These are phyloP conservation scores for Debaryomyces subglobosus DNA, from an alignment of 1,139 yeast species.

Conservation along the genomic window DNA sequence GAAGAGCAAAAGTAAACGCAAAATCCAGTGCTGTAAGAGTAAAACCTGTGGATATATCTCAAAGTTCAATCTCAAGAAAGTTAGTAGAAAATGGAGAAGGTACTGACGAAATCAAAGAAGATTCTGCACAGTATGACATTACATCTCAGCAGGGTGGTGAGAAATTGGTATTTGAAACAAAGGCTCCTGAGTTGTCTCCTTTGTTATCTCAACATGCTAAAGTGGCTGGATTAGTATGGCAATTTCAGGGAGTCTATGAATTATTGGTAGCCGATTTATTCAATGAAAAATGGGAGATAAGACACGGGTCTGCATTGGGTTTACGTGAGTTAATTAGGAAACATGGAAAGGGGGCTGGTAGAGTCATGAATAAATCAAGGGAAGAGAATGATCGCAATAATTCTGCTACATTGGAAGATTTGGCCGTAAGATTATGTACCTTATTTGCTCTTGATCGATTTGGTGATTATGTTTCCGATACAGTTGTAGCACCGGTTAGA, in stretches of 20 bases:
- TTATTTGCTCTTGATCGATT: slow-evolving; percentile 91
- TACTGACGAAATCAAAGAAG: slow-evolving; percentile 18
- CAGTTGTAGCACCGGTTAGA: slow-evolving; percentile 97
- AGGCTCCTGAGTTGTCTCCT: slow-evolving; percentile 68
- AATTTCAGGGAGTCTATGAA: slow-evolving; percentile 96
- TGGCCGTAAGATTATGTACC: slow-evolving; percentile 83
- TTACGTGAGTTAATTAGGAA: slow-evolving; percentile 81
- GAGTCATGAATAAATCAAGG: slow-evolving; percentile 64
- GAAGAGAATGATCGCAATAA: slow-evolving; percentile 70
- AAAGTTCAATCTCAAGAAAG: slow-evolving; percentile 71
- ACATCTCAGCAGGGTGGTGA: slow-evolving; percentile 82
- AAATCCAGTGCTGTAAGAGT: slow-evolving; percentile 56
- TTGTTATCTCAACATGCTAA: slow-evolving; percentile 74
- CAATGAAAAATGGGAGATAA: slow-evolving; percentile 88
- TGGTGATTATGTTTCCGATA: slow-evolving; percentile 97
- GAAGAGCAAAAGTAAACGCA: slow-evolving; percentile 85
- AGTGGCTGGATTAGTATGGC: slow-evolving; percentile 86
- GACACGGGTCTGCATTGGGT: slow-evolving; percentile 97
- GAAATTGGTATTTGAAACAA: slow-evolving; percentile 82
- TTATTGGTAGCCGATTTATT: slow-evolving; percentile 77
- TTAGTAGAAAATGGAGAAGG: slow-evolving; percentile 43
- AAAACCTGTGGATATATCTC: slow-evolving; percentile 73
- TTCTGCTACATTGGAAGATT: slow-evolving; percentile 76
- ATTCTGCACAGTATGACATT: slow-evolving; percentile 49
- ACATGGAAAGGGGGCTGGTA: slow-evolving; percentile 88